Percentiles rank a stretch among this genome's conserved stretches.
phyloP scores from a whole-genome alignment of 148 eudicot species.

The Vaccinium corymbosum region DNA sequence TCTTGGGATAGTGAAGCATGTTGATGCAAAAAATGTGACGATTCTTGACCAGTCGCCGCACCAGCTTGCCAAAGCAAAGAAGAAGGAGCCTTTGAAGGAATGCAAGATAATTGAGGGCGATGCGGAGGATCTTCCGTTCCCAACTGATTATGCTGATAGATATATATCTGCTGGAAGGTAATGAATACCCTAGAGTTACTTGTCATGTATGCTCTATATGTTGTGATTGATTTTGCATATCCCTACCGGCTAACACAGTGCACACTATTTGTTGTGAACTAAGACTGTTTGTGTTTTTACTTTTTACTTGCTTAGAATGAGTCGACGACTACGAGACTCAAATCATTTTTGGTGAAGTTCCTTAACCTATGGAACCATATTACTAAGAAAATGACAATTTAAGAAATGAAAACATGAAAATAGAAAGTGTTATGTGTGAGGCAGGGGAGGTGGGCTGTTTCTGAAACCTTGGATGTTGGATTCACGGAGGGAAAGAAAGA shows the following conservation, averaged over 20 bases:
- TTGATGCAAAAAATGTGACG: conserved; percentile 92
- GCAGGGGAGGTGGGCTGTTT: background rate
- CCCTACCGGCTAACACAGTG: background rate
- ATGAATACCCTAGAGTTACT: conserved; percentile 1
- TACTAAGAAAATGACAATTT: background rate
- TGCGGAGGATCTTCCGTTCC: conserved; percentile 88
- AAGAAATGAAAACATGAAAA: background rate
- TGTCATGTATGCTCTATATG: background rate
- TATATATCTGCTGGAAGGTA: conserved; percentile 95
- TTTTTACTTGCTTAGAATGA: background rate
- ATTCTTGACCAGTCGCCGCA: conserved; percentile 93
- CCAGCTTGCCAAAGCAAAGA: conserved; percentile 83
- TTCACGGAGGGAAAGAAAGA: background rate
- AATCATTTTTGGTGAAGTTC: too few species aligned
- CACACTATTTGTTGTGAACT: background rate
- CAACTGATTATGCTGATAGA: conserved; percentile 84
- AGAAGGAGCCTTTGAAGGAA: conserved; percentile 74
- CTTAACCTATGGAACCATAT: too few species aligned
- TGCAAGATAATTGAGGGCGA: conserved; percentile 81
- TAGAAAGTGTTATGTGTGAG: background rate
- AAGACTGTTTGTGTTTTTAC: background rate
- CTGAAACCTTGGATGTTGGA: background rate
- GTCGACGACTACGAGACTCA: too few species aligned
- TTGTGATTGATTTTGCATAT: conserved; percentile 1
- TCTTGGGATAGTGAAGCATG: conserved; percentile 71